Conservation (phyloP, 192 early-diverging fungal genomes). For the Mortierella claussenii region DNA sequence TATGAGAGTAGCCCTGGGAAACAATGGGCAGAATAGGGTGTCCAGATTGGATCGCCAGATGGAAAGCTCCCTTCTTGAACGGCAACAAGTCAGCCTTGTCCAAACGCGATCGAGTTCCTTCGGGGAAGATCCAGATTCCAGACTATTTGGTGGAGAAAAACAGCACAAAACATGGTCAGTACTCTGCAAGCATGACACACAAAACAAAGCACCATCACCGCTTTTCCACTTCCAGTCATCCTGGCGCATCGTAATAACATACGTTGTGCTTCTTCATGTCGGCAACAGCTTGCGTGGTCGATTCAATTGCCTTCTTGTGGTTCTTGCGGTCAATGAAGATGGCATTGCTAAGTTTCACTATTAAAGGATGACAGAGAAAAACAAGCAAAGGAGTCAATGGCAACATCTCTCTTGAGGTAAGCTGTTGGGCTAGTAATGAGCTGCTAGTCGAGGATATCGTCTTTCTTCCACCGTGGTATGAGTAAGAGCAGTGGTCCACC, state of each 20-base stretch:
- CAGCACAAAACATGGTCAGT: too few species aligned
- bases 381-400: not conserved
- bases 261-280: slow-evolving; percentile 80
- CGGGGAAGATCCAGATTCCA: slow-evolving; percentile 89
- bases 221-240: too few species aligned
- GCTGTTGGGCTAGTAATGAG: too few species aligned
- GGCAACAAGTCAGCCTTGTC: slow-evolving; percentile 78
- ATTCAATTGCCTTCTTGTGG: slow-evolving; percentile 77
- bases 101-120: slow-evolving; percentile 87
- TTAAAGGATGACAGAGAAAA: not conserved
- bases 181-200: too few species aligned
- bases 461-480: too few species aligned
- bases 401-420: not conserved
- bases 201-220: too few species aligned
- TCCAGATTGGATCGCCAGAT: slow-evolving; percentile 85
- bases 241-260: too few species aligned
- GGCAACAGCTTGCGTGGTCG: slow-evolving; percentile 78
- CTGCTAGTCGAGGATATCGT: too few species aligned
- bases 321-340: slow-evolving; percentile 92
- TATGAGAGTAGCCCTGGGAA: slow-evolving; percentile 72
- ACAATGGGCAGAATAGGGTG: slow-evolving; percentile 93
- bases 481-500: too few species aligned
- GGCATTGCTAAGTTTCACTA: slow-evolving; percentile 81
- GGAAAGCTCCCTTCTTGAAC: slow-evolving; percentile 98
- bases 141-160: slow-evolving; percentile 45